Evolutionary conservation across 2,329 filamentous ascomycete species (phyloP).

Genomic region (Zasmidium cellare): DNA sequence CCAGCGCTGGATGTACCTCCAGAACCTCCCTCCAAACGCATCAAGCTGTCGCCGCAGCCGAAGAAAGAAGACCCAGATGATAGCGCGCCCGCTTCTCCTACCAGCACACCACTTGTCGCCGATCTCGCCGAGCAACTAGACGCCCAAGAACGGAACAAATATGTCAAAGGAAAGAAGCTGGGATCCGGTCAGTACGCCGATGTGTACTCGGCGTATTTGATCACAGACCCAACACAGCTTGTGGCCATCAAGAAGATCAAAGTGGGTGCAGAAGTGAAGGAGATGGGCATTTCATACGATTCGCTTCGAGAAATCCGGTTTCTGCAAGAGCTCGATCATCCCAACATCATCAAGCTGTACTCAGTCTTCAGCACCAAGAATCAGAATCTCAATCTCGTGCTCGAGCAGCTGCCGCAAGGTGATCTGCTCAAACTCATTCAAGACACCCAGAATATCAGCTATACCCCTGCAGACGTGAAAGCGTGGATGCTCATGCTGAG

Average conservation of each 20-base stretch:
- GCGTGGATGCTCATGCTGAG: conserved; percentile 98
- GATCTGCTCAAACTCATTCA: conserved; percentile 94
- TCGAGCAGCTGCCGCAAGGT: conserved; percentile 90
- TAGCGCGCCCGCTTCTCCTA: conserved; percentile 12
- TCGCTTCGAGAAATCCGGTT: conserved; percentile 95
- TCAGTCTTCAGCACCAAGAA: conserved; percentile 95
- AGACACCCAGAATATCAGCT: conserved; percentile 74
- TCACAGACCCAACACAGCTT: conserved; percentile 66
- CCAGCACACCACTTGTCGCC: conserved; percentile 18
- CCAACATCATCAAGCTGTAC: conserved; percentile 90
- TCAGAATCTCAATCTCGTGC: conserved; percentile 92
- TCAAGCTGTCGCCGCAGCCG: conserved; percentile 25
- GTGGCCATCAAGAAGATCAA: conserved; percentile 97
- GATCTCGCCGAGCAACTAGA: conserved; percentile 52
- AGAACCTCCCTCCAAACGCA: conserved; percentile 33
- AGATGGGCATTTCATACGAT: conserved; percentile 85
- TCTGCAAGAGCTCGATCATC: conserved; percentile 88
- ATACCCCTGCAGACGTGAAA: conserved; percentile 89
- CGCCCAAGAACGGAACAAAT: conserved; percentile 68
- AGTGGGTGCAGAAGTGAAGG: conserved; percentile 78
- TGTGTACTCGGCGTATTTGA: conserved; percentile 85
- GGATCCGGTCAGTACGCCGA: conserved; percentile 97
- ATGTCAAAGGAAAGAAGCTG: conserved; percentile 88
- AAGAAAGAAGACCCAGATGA: conserved; percentile 13
- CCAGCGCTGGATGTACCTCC: conserved; percentile 35